These are phyloP conservation scores for Spathaspora hagerdaliae DNA, from an alignment of 805 yeast species.

Conservation along the genomic window DNA sequence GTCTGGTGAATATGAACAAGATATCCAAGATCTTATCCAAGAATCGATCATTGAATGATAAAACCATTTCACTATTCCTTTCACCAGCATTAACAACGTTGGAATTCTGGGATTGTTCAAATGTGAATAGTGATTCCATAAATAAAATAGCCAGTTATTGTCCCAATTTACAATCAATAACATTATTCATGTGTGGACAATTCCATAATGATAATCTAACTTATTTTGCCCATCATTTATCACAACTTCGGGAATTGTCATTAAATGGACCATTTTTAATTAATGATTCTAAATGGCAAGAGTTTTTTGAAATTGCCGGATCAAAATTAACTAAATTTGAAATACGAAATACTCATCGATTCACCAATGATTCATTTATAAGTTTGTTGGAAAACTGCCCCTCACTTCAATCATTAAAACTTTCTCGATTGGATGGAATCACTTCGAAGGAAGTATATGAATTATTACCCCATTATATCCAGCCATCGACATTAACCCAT, in stretches of 20 bases:
- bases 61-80: slow-evolving; percentile 71
- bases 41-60: slow-evolving; percentile 73
- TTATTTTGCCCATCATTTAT: slow-evolving; percentile 59
- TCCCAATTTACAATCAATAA: slow-evolving; percentile 63
- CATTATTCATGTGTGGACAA: slow-evolving; percentile 90
- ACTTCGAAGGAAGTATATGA: slow-evolving; percentile 54
- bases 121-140: slow-evolving; percentile 60
- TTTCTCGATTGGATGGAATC: slow-evolving; percentile 73
- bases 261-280: slow-evolving; percentile 90
- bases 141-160: slow-evolving; percentile 72
- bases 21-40: slow-evolving; percentile 74
- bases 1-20: slow-evolving; percentile 63
- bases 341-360: slow-evolving; percentile 78
- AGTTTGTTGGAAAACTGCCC: slow-evolving; percentile 57
- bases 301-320: slow-evolving; percentile 60
- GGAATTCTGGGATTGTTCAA: slow-evolving; percentile 92
- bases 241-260: slow-evolving; percentile 48
- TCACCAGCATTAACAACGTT: slow-evolving; percentile 52
- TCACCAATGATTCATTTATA: slow-evolving; percentile 62
- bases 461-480: slow-evolving; percentile 58
- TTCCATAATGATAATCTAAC: slow-evolving; percentile 70
- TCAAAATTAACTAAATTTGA: slow-evolving; percentile 54
- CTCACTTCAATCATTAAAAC: slow-evolving; percentile 50
- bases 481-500: slow-evolving; percentile 43
- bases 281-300: slow-evolving; percentile 72